Conservation (phyloP, 164 flowering plant genomes). For the Amborella trichopoda region DNA sequence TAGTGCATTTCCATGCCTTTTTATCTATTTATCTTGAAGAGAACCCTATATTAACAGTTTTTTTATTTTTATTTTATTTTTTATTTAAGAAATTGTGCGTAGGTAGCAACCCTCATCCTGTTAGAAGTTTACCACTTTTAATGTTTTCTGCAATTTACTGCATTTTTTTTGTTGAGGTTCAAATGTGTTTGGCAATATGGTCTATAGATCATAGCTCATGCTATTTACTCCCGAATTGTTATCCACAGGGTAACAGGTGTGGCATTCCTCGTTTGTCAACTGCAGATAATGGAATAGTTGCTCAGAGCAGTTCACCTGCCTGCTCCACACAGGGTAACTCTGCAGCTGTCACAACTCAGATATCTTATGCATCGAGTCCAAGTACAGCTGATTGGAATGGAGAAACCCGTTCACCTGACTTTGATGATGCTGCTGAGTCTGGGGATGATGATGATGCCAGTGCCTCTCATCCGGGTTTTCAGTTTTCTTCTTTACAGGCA, state of each 20-base stretch:
- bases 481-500: constrained; percentile 11
- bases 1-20: too few relatives aligned
- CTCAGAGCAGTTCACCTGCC: constrained; percentile 19
- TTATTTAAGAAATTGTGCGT: too few relatives aligned
- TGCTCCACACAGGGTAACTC: constrained; percentile 17
- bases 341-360: constrained; percentile 20
- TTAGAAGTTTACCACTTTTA: too few relatives aligned
- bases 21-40: too few relatives aligned
- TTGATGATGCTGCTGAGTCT: constrained; percentile 35
- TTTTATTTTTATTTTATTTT: too few relatives aligned
- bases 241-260: constrained; percentile 39
- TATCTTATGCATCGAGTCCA: constrained; percentile 33
- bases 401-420: constrained; percentile 21
- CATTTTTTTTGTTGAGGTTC: too few relatives aligned
- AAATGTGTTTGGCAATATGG: too few relatives aligned
- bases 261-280: constrained; percentile 20
- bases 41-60: too few relatives aligned
- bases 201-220: too few relatives aligned
- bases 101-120: too few relatives aligned
- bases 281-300: constrained; percentile 21
- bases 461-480: constrained; percentile 15
- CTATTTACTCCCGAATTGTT: too few relatives aligned
- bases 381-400: constrained; percentile 31
- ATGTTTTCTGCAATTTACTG: too few relatives aligned
- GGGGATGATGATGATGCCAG: constrained; percentile 19